Percentiles rank a stretch among this genome's conserved stretches.
These are phyloP conservation scores for Chrysanthemum lavandulifolium DNA, from an alignment of 129 eudicot species.

Conservation along the genomic window DNA sequence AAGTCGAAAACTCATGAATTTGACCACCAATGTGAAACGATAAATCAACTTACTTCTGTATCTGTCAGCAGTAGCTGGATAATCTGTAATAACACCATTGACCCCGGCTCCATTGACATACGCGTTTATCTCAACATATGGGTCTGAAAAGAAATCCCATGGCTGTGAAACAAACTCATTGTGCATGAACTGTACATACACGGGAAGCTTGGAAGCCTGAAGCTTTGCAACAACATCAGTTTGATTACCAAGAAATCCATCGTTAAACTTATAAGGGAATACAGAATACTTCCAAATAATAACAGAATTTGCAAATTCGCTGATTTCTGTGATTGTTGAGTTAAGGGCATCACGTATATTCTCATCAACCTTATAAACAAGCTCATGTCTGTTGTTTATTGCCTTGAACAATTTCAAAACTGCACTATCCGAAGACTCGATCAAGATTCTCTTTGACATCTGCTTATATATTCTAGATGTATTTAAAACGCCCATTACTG, in stretches of 20 bases:
- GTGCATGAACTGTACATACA: conserved; percentile 51
- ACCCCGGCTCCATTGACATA: conserved; percentile 33
- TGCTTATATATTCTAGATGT: conserved; percentile 44
- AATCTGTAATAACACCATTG: conserved; percentile 75
- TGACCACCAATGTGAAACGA: conserved; percentile 6
- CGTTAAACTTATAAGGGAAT: conserved; percentile 35
- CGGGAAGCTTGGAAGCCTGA: conserved; percentile 56
- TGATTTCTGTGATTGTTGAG: conserved; percentile 65
- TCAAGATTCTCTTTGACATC: conserved; percentile 58
- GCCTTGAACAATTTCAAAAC: conserved; percentile 56
- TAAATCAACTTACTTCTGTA: conserved; percentile 63
- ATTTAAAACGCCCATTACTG: conserved; percentile 56
- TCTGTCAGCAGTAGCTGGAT: conserved; percentile 68
- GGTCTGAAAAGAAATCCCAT: conserved; percentile 86
- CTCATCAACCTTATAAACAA: conserved; percentile 64
- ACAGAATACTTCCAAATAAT: conserved; percentile 68
- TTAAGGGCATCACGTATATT: conserved; percentile 54
- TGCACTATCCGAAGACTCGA: conserved; percentile 66
- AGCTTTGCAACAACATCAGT: conserved; percentile 63
- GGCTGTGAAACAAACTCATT: conserved; percentile 81
- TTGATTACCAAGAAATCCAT: conserved; percentile 41
- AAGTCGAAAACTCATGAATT: background rate
- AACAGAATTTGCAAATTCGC: conserved; percentile 57
- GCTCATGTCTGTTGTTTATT: conserved; percentile 54
- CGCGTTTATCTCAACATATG: conserved; percentile 61